These are phyloP conservation scores for Balansia obtecta DNA, from an alignment of 2,329 filamentous ascomycete species.

Conservation along the genomic window DNA sequence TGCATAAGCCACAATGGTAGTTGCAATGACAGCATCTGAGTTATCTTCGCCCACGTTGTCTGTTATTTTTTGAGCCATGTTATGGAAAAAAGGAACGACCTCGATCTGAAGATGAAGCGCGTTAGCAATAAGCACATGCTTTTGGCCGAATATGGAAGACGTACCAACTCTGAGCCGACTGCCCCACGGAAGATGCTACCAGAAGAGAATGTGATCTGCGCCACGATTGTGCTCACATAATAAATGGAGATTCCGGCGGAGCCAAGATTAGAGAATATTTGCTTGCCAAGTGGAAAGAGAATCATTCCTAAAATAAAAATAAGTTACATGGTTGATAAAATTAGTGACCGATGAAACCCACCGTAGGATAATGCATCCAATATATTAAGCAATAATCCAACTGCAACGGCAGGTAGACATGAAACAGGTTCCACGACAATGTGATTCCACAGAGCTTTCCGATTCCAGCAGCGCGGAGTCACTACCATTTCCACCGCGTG, in stretches of 20 bases:
- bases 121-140: not conserved
- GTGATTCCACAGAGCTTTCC: conserved; percentile 48
- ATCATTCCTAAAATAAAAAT: conserved; percentile 61
- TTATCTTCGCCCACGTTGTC: conserved; percentile 65
- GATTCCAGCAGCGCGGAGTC: conserved; percentile 63
- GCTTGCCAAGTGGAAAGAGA: conserved; percentile 79
- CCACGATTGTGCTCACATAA: conserved; percentile 93
- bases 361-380: conserved; percentile 92
- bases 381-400: conserved; percentile 83
- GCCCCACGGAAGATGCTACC: conserved; percentile 84
- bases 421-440: conserved; percentile 54
- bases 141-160: conserved; percentile 12
- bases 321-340: conserved; percentile 10
- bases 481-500: conserved; percentile 24
- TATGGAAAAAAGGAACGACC: conserved; percentile 97
- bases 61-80: conserved; percentile 88
- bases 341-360: conserved; percentile 19
- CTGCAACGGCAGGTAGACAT: conserved; percentile 72
- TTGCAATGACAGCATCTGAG: conserved; percentile 78
- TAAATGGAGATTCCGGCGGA: conserved; percentile 96
- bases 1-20: conserved; percentile 84
- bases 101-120: conserved; percentile 54
- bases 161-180: conserved; percentile 82
- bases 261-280: conserved; percentile 74
- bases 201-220: conserved; percentile 78